These are phyloP conservation scores for Vigna reflexopilosa DNA, from an alignment of 306 rosid species.

Conservation along the genomic window DNA sequence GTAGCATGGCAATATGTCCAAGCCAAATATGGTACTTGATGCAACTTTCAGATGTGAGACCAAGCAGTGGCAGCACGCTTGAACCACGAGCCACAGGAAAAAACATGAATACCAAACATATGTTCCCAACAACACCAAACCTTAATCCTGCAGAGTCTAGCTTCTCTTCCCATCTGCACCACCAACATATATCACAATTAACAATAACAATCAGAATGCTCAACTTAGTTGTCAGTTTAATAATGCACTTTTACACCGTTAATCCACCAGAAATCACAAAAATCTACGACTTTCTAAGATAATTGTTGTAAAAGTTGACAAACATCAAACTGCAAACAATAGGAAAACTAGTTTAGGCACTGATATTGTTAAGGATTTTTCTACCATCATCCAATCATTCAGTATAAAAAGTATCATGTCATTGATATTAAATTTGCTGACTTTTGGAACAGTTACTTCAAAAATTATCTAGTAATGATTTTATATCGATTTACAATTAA, in stretches of 20 bases:
- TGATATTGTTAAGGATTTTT: too few relatives aligned
- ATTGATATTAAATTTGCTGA: too few relatives aligned
- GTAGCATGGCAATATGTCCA: slow-evolving; percentile 64
- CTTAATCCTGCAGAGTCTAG: slow-evolving; percentile 46
- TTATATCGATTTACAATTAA: too few relatives aligned
- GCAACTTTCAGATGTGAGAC: slow-evolving; percentile 76
- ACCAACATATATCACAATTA: not conserved
- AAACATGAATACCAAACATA: slow-evolving; percentile 65
- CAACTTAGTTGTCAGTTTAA: not conserved
- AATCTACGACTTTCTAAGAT: too few relatives aligned
- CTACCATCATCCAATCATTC: not conserved
- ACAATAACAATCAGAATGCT: not conserved
- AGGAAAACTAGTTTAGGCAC: not conserved
- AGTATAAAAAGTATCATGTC: too few relatives aligned
- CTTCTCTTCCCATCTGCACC: slow-evolving; percentile 71
- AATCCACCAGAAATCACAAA: too few relatives aligned
- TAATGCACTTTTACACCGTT: too few relatives aligned
- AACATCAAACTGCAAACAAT: too few relatives aligned
- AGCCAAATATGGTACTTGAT: slow-evolving; percentile 90
- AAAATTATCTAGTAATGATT: not conserved
- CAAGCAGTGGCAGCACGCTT: slow-evolving; percentile 68
- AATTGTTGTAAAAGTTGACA: too few relatives aligned
- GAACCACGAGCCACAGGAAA: slow-evolving; percentile 89
- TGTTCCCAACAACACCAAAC: slow-evolving; percentile 64
- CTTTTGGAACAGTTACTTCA: too few relatives aligned